phyloP scores from a whole-genome alignment of 2,329 filamentous ascomycete species.

The Fusarium kyushuense region DNA sequence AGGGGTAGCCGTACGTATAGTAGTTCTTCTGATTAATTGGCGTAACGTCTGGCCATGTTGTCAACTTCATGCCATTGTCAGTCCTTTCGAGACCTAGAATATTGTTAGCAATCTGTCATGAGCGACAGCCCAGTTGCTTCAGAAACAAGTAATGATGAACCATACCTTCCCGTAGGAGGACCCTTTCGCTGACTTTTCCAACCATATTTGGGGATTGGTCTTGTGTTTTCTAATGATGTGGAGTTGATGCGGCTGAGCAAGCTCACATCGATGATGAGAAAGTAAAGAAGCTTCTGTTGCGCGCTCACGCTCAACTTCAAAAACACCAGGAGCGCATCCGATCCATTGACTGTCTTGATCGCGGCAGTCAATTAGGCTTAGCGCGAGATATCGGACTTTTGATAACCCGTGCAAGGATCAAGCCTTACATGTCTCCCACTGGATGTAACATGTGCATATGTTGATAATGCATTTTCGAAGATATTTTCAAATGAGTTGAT shows the following conservation, averaged over 20 bases:
- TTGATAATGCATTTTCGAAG: not conserved
- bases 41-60: slow-evolving; percentile 90
- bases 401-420: slow-evolving; percentile 29
- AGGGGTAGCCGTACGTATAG: slow-evolving; percentile 75
- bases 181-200: slow-evolving; percentile 73
- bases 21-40: slow-evolving; percentile 99
- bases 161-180: slow-evolving; percentile 71
- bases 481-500: not conserved
- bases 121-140: slow-evolving; percentile 19
- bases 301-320: slow-evolving; percentile 41
- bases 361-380: slow-evolving; percentile 36
- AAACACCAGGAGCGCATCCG: slow-evolving; percentile 47
- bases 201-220: slow-evolving; percentile 61
- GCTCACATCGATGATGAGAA: slow-evolving; percentile 43
- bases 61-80: slow-evolving; percentile 97
- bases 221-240: slow-evolving; percentile 30
- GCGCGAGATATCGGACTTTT: slow-evolving; percentile 17
- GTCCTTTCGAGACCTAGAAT: slow-evolving; percentile 87
- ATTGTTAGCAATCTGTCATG: slow-evolving; percentile 44
- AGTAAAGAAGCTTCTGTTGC: slow-evolving; percentile 32
- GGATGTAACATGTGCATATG: not conserved
- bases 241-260: slow-evolving; percentile 23
- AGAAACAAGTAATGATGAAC: slow-evolving; percentile 19
- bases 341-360: slow-evolving; percentile 40
- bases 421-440: not conserved